Base-by-base conservation (phyloP, 306 rosid genomes). In the Vigna nakashimae region DNA sequence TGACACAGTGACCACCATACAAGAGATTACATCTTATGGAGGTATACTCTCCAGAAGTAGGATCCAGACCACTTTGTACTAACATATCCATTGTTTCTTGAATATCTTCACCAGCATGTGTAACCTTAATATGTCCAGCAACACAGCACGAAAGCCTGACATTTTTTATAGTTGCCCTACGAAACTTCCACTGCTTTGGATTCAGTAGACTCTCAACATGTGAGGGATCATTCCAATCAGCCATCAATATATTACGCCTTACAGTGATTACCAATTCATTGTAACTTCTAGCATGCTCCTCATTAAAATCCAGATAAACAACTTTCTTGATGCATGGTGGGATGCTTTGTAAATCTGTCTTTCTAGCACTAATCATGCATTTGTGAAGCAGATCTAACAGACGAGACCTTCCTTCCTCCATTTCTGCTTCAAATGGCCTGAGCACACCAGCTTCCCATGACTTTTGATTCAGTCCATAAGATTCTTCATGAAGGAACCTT, bases 211-310 rank as follows among this genome's bases (percentile, higher is more conserved):
- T 91, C 91, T 95, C 98, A 81, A 89, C 87, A 80, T 95, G 98
- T 36, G 98, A 92, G 79, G 93, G 90, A 84, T 95, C 98, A 76
- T 91, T 92, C 98, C 98, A 95, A 80, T 95, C 98, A 80, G 98
- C 98, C 98, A 92, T 87, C 76, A 95, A 82, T 83, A 95, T 86
- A 85, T 95, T 95, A 42, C 98, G 93, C 59, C 91, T 91, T 59
- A 95, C 98, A 36, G 98, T 95, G 71, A 92, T 93, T 77, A 90
- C 90, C 81, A 95, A 79, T 80, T 95, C 98, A 65, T 95, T 95
- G 88, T 95, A 95, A 81, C 91, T 95, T 85, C 87, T 87, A 10
- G 98, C 93, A 79, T 95, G 98, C 77, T 86, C 90, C 86, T 88
- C 98, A 2, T 87, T 84, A 85, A 95, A 95, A 87, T 91, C 86